Conservation (phyloP, 2,329 filamentous ascomycete species). For the Berkeleyomyces rouxiae region DNA sequence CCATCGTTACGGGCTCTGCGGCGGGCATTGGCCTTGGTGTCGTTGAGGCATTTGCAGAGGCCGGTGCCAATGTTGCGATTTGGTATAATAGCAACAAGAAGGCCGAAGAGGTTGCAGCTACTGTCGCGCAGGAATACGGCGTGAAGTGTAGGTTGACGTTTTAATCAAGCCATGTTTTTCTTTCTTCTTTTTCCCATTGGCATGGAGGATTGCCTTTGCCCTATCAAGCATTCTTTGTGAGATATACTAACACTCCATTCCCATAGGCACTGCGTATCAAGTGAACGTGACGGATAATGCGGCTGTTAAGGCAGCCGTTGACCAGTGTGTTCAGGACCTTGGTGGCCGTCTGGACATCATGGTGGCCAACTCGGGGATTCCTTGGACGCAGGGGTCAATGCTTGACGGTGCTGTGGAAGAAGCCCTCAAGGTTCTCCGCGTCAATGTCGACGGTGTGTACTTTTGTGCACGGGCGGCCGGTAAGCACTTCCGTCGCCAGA, state of each 20-base stretch:
- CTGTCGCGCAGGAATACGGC: slow-evolving; percentile 23
- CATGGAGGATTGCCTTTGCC: too few relatives aligned
- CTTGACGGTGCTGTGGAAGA: slow-evolving; percentile 47
- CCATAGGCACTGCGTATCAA: slow-evolving; percentile 43
- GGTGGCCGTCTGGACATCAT: slow-evolving; percentile 32
- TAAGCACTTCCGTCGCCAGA: slow-evolving; percentile 52
- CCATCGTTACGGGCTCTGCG: slow-evolving; percentile 16
- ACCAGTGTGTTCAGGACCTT: slow-evolving; percentile 18
- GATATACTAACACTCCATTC: background rate
- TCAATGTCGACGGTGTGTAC: slow-evolving; percentile 62
- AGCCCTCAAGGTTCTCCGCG: slow-evolving; percentile 50
- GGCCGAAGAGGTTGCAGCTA: slow-evolving; percentile 17
- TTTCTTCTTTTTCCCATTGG: background rate
- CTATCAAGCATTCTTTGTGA: background rate
- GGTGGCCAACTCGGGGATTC: slow-evolving; percentile 41
- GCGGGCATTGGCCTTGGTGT: slow-evolving; percentile 18
- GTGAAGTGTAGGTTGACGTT: slow-evolving; percentile 41
- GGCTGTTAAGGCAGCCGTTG: slow-evolving; percentile 47
- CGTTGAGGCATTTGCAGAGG: slow-evolving; percentile 21
- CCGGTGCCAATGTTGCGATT: slow-evolving; percentile 21
- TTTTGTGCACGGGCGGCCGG: slow-evolving; percentile 60
- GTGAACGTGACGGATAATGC: slow-evolving; percentile 29
- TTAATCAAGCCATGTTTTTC: background rate
- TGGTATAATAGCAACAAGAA: slow-evolving; percentile 20
- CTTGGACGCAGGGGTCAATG: slow-evolving; percentile 53